Conservation (phyloP, 2,329 filamentous ascomycete species). For the Xylaria sp. region DNA sequence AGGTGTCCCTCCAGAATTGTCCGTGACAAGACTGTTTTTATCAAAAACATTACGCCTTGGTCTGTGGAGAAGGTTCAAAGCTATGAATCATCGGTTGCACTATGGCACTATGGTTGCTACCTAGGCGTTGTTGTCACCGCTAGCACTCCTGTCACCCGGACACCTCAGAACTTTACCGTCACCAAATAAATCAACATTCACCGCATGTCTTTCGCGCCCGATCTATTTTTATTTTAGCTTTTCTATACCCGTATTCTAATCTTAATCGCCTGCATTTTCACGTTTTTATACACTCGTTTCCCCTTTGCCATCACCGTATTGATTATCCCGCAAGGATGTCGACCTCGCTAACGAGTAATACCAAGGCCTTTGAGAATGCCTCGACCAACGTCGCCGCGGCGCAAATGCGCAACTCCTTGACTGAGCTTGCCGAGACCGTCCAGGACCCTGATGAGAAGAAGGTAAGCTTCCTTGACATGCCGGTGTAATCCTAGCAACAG, state of each 20-base stretch:
- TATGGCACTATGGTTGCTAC: neutral
- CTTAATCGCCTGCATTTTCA: slow-evolving; percentile 1
- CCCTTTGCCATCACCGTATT: neutral
- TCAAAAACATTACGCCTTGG: neutral
- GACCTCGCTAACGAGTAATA: slow-evolving; percentile 37
- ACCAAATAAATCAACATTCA: neutral
- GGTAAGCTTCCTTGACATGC: slow-evolving; percentile 52
- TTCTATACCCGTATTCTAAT: neutral
- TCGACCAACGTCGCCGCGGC: slow-evolving; percentile 97
- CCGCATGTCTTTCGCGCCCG: neutral
- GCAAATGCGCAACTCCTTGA: slow-evolving; percentile 98
- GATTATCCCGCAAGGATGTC: slow-evolving; percentile 9
- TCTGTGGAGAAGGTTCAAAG: neutral
- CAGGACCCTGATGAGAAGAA: slow-evolving; percentile 80
- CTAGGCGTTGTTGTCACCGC: neutral
- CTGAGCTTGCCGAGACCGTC: slow-evolving; percentile 87
- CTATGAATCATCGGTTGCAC: neutral
- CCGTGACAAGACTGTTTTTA: neutral
- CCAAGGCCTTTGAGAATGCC: slow-evolving; percentile 97
- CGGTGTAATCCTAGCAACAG: neutral
- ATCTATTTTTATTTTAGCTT: neutral
- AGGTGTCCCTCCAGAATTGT: neutral
- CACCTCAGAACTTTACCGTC: neutral
- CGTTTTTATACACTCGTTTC: slow-evolving; percentile 6
- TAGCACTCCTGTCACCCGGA: neutral